Evolutionary conservation across 805 yeast species (phyloP), one percentile per base, ranked within the genome.

Genomic region (Kuraishia hungarica): DNA sequence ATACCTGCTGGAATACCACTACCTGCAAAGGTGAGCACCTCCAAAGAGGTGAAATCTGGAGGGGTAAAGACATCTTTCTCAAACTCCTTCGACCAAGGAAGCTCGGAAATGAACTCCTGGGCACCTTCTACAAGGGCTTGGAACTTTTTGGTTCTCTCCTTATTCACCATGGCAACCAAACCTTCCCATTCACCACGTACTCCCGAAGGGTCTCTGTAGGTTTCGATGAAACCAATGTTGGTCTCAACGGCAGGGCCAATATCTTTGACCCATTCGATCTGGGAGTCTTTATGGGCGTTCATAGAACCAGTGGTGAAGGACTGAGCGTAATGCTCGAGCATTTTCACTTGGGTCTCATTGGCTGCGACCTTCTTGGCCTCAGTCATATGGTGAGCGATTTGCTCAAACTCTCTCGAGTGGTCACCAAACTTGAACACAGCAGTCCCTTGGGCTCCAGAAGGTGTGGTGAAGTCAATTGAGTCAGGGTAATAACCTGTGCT

Each of bases 141-240:
- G 66, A 90, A 90, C 64, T 89, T 90, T 53, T 80, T 84, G 19
- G 97, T 90, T 58, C 96, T 79, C 59, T 89, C 93, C 65, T 87
- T 86, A 70, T 90, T 89, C 55, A 90, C 96, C 82, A 89, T 87
- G 21, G 96, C 93, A 39, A 90, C 94, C 51, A 90, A 73, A 28
- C 96, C 89, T 72, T 90, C 97, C 93, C 94, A 90, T 70, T 90
- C 97, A 57, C 97, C 97, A 64, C 91, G 80, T 51, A 89, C 89
- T 51, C 96, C 96, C 35, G 92, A 81, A 17, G 96, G 96, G 67
- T 89, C 97, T 69, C 97, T 79, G 72, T 90, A 90, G 28, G 97
- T 90, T 72, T 90, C 97, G 62, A 90, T 90, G 67, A 90, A 90
- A 0, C 97, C 97, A 62, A 90, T 81, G 67, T 90, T 89, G 50